phyloP scores from a whole-genome alignment of 1,139 yeast species.

The Ashbya aceris region DNA sequence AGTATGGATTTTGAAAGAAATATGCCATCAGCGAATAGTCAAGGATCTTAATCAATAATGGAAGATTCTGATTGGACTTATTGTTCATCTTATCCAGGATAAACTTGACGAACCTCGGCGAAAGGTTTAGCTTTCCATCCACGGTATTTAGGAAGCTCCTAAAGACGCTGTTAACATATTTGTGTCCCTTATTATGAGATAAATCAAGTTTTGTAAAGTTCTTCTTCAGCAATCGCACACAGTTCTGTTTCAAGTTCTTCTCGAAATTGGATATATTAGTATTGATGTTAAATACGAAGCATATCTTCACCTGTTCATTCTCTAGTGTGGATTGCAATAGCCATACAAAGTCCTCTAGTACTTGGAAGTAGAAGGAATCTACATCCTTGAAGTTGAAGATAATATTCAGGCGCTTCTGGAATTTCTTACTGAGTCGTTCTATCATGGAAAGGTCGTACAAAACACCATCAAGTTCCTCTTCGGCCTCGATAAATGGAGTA shows the following conservation, averaged over 20 bases:
- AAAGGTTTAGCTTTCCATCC: slow-evolving; percentile 28
- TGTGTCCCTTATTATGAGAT: slow-evolving; percentile 28
- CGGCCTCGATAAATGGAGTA: slow-evolving; percentile 10
- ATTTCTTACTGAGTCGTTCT: slow-evolving; percentile 22
- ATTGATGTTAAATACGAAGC: slow-evolving; percentile 26
- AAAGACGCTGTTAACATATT: slow-evolving; percentile 27
- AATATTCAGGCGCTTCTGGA: slow-evolving; percentile 21
- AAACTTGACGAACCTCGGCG: slow-evolving; percentile 25
- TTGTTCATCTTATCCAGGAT: slow-evolving; percentile 27
- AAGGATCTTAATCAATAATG: slow-evolving; percentile 40
- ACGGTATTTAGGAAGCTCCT: slow-evolving; percentile 28
- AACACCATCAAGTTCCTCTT: slow-evolving; percentile 1
- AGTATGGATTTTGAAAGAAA: slow-evolving; percentile 60
- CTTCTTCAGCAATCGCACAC: slow-evolving; percentile 24
- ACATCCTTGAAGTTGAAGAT: slow-evolving; percentile 29
- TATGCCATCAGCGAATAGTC: slow-evolving; percentile 61
- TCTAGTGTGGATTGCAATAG: slow-evolving; percentile 23
- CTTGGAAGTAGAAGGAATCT: slow-evolving; percentile 25
- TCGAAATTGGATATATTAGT: slow-evolving; percentile 28
- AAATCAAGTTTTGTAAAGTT: slow-evolving; percentile 23
- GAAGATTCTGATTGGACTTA: slow-evolving; percentile 25
- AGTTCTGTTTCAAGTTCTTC: slow-evolving; percentile 26
- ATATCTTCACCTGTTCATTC: slow-evolving; percentile 21
- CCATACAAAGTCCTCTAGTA: slow-evolving; percentile 23
- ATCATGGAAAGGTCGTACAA: slow-evolving; percentile 27